Evolutionary conservation across 176 grass and related monocot species (phyloP).

Genomic region (Musa troglodytarum): DNA sequence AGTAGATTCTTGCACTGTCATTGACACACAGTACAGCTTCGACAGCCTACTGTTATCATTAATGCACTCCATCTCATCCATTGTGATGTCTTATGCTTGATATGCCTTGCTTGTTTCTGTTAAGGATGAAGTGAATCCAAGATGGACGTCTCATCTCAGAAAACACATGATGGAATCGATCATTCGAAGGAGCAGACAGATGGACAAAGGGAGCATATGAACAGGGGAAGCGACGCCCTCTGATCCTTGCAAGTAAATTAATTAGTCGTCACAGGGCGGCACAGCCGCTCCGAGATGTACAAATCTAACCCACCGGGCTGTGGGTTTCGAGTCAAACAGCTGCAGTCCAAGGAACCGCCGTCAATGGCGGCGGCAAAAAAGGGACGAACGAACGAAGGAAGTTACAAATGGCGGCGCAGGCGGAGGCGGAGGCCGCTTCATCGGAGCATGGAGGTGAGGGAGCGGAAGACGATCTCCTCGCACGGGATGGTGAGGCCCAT

Average conservation of each 20-base stretch:
- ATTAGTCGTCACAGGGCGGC: not conserved
- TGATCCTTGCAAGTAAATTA: not conserved
- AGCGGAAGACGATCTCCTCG: conserved; percentile 50
- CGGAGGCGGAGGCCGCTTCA: not conserved
- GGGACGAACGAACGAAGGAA: not conserved
- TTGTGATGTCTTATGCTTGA: too few relatives aligned
- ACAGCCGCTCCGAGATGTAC: conserved; percentile 8
- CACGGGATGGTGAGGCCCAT: conserved; percentile 49
- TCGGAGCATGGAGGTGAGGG: conserved; percentile 20
- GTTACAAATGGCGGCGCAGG: not conserved
- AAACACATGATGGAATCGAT: too few relatives aligned
- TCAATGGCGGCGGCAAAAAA: not conserved
- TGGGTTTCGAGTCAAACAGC: not conserved
- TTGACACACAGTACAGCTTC: too few relatives aligned
- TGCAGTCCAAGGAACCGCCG: too few relatives aligned
- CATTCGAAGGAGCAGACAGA: too few relatives aligned
- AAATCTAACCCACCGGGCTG: not conserved
- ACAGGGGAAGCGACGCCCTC: not conserved
- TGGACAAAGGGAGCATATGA: too few relatives aligned
- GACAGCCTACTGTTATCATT: too few relatives aligned
- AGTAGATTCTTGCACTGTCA: too few relatives aligned
- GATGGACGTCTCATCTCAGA: too few relatives aligned
- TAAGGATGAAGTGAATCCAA: too few relatives aligned
- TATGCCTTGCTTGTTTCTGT: too few relatives aligned
- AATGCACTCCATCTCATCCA: too few relatives aligned